Base-by-base conservation (phyloP, 2,329 filamentous ascomycete species). In the Scopulariopsis brevicaulis region DNA sequence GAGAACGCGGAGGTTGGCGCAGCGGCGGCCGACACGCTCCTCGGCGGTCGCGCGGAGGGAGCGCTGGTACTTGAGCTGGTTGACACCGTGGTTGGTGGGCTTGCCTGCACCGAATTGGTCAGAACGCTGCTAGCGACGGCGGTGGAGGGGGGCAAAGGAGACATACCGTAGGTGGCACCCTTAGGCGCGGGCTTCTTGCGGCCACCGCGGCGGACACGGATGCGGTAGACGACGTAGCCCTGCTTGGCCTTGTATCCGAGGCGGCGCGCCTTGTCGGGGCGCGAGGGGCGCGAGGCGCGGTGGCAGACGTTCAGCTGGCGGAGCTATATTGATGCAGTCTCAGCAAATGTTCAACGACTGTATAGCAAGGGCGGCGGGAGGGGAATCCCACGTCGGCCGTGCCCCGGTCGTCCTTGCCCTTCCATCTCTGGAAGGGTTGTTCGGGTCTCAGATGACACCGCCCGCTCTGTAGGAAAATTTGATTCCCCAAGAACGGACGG, bases 191-290 rank as follows among this genome's bases (percentile, higher is more conserved):
- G 94, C 78, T 85, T 85, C 92, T 99, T 99, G 85, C 94, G 91
- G 73, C 94, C 94, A 87, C 94, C 94, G 78, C 94, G 91, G 77
- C 94, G 89, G 71, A 99, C 94, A 76, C 94, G 94, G 74, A 95
- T 85, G 77, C 94, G 94, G 88, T 99, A 99, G 88, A 99, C 91
- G 76, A 99, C 94, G 84, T 97, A 99, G 79, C 94, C 94, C 84
- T 99, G 94, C 90, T 99, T 99, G 84, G 95, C 94, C 90, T 99
- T 99, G 90, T 99, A 99, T 72, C 94, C 94, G 70, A 99, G 90
- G 79, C 95, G 94, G 81, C 94, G 94, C 75, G 95, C 94, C 90
- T 99, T 99, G 84, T 99, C 95, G 74, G 94, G 94, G 77, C 94
- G 94, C 72, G 92, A 96, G 70, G 94, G 94, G 72, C 93, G 92